A percentile compares a stretch with the other conserved stretches of the same genome.
These are phyloP conservation scores for Candolleomyces efflorescens DNA, from an alignment of 768 basidiomycete species.

Conservation along the genomic window DNA sequence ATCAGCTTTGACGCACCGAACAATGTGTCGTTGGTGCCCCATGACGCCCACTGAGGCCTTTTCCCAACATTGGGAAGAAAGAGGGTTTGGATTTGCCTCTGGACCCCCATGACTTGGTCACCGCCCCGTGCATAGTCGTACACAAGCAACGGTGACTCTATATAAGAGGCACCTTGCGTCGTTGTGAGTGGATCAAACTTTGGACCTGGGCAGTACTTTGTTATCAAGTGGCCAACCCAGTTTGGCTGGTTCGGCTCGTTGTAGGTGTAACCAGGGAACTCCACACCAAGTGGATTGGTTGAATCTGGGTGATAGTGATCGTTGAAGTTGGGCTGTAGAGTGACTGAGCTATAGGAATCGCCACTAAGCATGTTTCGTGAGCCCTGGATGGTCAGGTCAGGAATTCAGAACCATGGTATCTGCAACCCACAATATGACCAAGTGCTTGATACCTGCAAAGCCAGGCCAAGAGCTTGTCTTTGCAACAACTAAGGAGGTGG, in stretches of 20 bases:
- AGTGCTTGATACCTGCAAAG: slow-evolving; percentile 32
- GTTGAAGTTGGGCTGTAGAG: slow-evolving; percentile 13
- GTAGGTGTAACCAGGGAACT: slow-evolving; percentile 47
- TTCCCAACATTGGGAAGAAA: slow-evolving; percentile 37
- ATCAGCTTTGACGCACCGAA: slow-evolving; percentile 34
- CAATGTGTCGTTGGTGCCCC: slow-evolving; percentile 38
- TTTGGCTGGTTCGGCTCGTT: slow-evolving; percentile 46
- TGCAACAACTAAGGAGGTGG: background rate
- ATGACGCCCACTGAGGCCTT: slow-evolving; percentile 33
- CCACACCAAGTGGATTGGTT: slow-evolving; percentile 42
- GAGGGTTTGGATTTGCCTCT: slow-evolving; percentile 30
- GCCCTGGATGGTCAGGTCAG: too few relatives aligned
- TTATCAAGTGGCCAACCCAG: slow-evolving; percentile 61
- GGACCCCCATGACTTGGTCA: slow-evolving; percentile 37
- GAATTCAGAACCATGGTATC: background rate
- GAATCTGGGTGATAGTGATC: slow-evolving; percentile 29
- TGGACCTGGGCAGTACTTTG: slow-evolving; percentile 34
- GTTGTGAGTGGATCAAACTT: slow-evolving; percentile 24
- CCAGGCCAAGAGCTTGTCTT: slow-evolving; percentile 18
- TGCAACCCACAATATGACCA: slow-evolving; percentile 51
- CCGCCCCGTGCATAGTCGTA: slow-evolving; percentile 59
- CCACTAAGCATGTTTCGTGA: slow-evolving; percentile 36
- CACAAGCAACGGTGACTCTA: slow-evolving; percentile 38
- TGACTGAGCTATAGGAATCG: slow-evolving; percentile 54
- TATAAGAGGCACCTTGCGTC: slow-evolving; percentile 27